Evolutionary conservation across 495 filamentous ascomycete species (phyloP).

Genomic region (Penicillium dipodomyicola): DNA sequence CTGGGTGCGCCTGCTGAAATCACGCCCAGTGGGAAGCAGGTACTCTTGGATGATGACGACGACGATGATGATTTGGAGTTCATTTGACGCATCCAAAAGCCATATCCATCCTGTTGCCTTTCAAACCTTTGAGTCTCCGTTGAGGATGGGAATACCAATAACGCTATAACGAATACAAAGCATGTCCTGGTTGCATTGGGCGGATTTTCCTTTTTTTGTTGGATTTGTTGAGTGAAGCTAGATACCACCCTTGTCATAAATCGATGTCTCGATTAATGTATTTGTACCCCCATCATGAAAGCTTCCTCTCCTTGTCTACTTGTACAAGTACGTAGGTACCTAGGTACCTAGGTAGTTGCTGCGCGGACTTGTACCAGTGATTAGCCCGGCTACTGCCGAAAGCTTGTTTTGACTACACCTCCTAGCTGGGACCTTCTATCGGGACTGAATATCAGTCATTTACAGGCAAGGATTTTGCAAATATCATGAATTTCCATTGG

Average conservation of each 20-base stretch:
- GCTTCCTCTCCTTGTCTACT: not conserved
- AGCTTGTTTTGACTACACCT: not conserved
- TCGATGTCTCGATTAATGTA: not conserved
- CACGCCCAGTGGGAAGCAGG: conserved; percentile 27
- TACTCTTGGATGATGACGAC: conserved; percentile 41
- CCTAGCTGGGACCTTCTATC: not conserved
- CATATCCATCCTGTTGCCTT: not conserved
- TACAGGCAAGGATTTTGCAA: not conserved
- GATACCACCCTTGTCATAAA: not conserved
- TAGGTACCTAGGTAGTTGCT: not conserved
- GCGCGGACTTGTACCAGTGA: not conserved
- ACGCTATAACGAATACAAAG: conserved; percentile 21
- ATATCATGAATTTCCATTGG: not conserved
- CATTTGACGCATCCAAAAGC: conserved; percentile 31
- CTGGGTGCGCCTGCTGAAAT: conserved; percentile 51
- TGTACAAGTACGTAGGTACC: not conserved
- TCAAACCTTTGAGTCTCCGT: not conserved
- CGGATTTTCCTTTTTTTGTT: conserved; percentile 13
- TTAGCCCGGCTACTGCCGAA: not conserved
- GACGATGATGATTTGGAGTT: conserved; percentile 57
- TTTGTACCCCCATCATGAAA: conserved; percentile 14
- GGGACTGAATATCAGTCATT: not conserved
- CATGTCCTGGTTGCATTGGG: conserved; percentile 14
- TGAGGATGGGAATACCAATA: not conserved
- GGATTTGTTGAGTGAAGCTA: not conserved